Conservation (phyloP, 2,329 filamentous ascomycete genomes). For the Polychaeton citri region DNA sequence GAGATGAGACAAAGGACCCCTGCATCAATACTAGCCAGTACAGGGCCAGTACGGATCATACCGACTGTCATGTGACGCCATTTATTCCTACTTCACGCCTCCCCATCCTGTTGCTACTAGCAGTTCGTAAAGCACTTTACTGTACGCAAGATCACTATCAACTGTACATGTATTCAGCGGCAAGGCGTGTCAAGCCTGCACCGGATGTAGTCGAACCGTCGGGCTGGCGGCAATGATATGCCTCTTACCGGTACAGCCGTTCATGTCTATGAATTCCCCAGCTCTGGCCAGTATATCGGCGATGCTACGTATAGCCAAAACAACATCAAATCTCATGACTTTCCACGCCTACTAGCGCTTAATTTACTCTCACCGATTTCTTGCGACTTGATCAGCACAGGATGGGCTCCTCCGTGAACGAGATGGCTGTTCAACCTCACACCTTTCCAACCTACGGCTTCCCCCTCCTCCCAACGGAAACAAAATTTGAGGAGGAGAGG, state of each 20-base stretch:
- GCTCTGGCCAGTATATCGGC: not conserved
- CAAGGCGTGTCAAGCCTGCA: not conserved
- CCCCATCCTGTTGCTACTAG: too few species aligned
- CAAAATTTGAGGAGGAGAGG: not conserved
- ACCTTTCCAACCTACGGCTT: not conserved
- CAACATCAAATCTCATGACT: not conserved
- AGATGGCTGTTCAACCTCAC: not conserved
- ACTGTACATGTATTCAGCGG: not conserved
- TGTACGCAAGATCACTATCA: too few species aligned
- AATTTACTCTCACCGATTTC: not conserved
- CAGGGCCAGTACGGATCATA: too few species aligned
- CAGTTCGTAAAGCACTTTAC: too few species aligned
- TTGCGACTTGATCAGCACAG: not conserved
- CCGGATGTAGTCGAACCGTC: not conserved
- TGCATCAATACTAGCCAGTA: too few species aligned
- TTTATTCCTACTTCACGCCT: too few species aligned
- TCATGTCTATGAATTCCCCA: not conserved
- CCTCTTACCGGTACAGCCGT: not conserved
- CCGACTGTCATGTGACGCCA: too few species aligned
- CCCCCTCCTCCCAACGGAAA: not conserved
- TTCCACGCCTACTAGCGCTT: not conserved
- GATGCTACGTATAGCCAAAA: not conserved
- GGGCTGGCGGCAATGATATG: not conserved
- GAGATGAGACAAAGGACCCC: too few species aligned
- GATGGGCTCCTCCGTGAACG: not conserved